phyloP scores from a whole-genome alignment of 306 rosid genomes.

The Castanopsis chinensis region DNA sequence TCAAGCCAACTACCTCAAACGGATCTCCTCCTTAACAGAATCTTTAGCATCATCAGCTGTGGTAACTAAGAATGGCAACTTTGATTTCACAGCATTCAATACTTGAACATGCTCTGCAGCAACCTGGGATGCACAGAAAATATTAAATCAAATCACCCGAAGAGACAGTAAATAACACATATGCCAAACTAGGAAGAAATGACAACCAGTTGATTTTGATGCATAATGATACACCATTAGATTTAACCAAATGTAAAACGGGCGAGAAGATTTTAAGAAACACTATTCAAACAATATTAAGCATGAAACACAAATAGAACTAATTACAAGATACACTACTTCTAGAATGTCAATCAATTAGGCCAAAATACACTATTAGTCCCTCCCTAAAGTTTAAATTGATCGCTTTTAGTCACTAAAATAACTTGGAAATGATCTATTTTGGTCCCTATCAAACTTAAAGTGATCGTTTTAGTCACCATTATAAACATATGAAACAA shows the following conservation, averaged over 20 bases:
- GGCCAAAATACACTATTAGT: too few species aligned
- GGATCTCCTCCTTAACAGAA: constrained; percentile 83
- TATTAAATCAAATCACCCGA: not conserved
- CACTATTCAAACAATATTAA: not conserved
- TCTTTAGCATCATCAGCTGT: constrained; percentile 80
- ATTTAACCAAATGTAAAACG: constrained; percentile 5
- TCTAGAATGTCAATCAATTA: too few species aligned
- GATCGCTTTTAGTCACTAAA: too few species aligned
- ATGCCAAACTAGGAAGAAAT: not conserved
- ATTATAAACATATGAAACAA: too few species aligned
- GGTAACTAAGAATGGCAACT: constrained; percentile 84
- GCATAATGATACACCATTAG: not conserved
- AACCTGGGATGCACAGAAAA: constrained; percentile 46
- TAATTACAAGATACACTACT: not conserved
- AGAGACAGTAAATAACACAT: not conserved
- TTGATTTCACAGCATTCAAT: constrained; percentile 69
- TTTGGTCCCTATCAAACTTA: too few species aligned
- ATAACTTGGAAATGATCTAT: too few species aligned
- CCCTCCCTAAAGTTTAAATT: not conserved
- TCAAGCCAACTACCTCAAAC: constrained; percentile 59
- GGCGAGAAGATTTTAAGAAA: not conserved
- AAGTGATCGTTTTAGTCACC: too few species aligned
- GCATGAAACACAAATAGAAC: not conserved
- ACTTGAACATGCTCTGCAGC: constrained; percentile 79
- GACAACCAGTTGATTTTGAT: not conserved